Conservation (phyloP, 2,329 filamentous ascomycete species). For the Esteya vermicola region DNA sequence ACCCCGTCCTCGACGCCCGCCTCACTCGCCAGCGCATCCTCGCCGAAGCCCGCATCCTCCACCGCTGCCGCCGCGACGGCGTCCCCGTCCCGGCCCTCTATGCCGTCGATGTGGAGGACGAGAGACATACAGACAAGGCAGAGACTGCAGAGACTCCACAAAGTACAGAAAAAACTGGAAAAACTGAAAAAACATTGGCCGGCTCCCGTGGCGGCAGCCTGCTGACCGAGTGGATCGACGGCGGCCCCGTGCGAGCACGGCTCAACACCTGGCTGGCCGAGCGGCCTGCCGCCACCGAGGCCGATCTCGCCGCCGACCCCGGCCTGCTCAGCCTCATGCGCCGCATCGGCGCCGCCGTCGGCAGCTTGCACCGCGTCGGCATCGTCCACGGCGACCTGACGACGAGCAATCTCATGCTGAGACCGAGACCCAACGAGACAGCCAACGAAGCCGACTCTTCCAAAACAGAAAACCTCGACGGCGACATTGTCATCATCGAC, state of each 20-base stretch:
- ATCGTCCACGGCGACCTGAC: slow-evolving; percentile 92
- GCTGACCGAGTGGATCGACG: slow-evolving; percentile 74
- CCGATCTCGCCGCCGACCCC: slow-evolving; percentile 14
- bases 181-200: not conserved
- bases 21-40: slow-evolving; percentile 78
- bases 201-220: slow-evolving; percentile 25
- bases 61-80: slow-evolving; percentile 63
- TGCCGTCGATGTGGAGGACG: slow-evolving; percentile 40
- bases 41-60: slow-evolving; percentile 75
- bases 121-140: slow-evolving; percentile 32
- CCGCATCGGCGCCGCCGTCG: slow-evolving; percentile 57
- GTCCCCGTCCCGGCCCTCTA: slow-evolving; percentile 73
- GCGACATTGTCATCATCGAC: slow-evolving; percentile 82
- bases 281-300: slow-evolving; percentile 24
- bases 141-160: too few species aligned
- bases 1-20: slow-evolving; percentile 75
- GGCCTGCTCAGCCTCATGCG: slow-evolving; percentile 49
- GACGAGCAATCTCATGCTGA: slow-evolving; percentile 90
- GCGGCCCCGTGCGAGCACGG: slow-evolving; percentile 52
- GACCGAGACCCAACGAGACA: slow-evolving; percentile 5
- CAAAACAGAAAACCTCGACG: slow-evolving; percentile 28
- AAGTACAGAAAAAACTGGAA: not conserved
- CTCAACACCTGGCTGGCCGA: slow-evolving; percentile 53
- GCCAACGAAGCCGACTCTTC: not conserved
- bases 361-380: slow-evolving; percentile 65